A percentile compares a stretch with the other conserved stretches of the same genome.
These are phyloP conservation scores for Ceriops zippeliana DNA, from an alignment of 345 rosid genomes.

Conservation along the genomic window DNA sequence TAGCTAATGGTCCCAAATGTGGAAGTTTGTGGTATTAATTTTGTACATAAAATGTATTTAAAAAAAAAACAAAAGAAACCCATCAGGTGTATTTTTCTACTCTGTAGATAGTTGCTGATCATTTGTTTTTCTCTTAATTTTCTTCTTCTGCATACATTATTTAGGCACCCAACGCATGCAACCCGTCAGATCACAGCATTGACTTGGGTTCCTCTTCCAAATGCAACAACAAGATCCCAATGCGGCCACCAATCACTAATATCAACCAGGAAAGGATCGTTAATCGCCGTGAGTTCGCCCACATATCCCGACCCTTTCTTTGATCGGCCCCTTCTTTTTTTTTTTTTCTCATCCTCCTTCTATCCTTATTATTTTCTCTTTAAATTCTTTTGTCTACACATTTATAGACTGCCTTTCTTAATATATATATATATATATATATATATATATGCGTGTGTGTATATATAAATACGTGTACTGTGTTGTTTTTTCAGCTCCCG, in stretches of 20 bases:
- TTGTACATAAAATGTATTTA: no score
- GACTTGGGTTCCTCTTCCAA: slow-evolving; percentile 65
- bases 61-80: not conserved
- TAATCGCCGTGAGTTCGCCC: slow-evolving; percentile 64
- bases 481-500: slow-evolving; percentile 65
- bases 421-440: no score
- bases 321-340: no score
- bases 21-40: no score
- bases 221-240: slow-evolving; percentile 46
- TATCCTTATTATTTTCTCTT: not conserved
- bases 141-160: not conserved
- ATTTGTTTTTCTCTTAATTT: not conserved
- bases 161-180: slow-evolving; percentile 40
- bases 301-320: not conserved
- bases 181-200: slow-evolving; percentile 42
- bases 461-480: not conserved
- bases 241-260: slow-evolving; percentile 36
- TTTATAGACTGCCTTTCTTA: no score
- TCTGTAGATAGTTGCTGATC: not conserved
- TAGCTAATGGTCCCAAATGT: not conserved
- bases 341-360: not conserved
- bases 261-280: slow-evolving; percentile 46
- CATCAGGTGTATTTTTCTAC: not conserved
- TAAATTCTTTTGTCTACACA: not conserved
- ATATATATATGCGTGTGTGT: no score